phyloP scores from a whole-genome alignment of 345 rosid genomes.

The Eucalyptus urophylla region DNA sequence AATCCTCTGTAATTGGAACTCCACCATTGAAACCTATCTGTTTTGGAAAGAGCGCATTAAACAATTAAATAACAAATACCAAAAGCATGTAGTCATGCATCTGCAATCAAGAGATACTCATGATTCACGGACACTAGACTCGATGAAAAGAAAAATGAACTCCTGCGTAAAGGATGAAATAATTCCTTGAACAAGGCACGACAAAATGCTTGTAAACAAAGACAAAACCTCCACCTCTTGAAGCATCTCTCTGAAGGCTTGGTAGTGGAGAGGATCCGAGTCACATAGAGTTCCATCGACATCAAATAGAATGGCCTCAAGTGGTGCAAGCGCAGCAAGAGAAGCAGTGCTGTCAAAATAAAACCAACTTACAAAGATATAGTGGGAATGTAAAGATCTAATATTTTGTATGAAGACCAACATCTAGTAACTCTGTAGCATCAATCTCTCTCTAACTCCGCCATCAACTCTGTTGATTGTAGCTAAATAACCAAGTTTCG shows the following conservation, averaged over 20 bases:
- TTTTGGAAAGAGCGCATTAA: background rate
- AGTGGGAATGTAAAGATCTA: background rate
- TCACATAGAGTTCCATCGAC: conserved; percentile 98
- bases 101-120: background rate
- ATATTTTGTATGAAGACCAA: background rate
- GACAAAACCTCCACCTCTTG: conserved; percentile 39
- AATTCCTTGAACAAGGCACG: background rate
- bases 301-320: conserved; percentile 76
- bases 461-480: background rate
- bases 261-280: conserved; percentile 77
- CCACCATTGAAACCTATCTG: conserved; percentile 89
- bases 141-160: background rate
- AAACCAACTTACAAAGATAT: background rate
- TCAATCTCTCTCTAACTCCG: background rate
- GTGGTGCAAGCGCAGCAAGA: conserved; percentile 52
- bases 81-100: background rate
- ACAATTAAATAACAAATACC: background rate
- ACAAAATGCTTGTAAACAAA: background rate
- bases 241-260: conserved; percentile 56
- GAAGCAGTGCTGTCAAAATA: conserved; percentile 30
- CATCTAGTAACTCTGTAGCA: background rate
- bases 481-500: background rate
- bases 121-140: background rate
- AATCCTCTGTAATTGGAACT: conserved; percentile 74
- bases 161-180: background rate